Evolutionary conservation across 805 yeast genomes (phyloP).

Genomic region (Wickerhamiella parazyma): DNA sequence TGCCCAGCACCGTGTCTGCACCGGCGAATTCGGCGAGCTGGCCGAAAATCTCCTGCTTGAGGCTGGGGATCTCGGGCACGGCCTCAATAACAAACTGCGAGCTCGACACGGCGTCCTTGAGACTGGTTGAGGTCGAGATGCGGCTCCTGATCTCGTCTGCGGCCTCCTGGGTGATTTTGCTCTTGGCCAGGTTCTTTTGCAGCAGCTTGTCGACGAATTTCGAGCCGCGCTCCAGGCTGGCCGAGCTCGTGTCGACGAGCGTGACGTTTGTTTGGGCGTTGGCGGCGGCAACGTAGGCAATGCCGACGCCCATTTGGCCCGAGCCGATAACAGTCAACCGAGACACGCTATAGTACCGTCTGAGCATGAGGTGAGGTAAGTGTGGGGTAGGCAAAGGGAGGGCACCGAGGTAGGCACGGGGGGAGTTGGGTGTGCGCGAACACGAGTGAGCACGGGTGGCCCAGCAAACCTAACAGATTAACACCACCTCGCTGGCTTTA

Average conservation of each 20-base stretch:
- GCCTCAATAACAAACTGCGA: conserved; percentile 33
- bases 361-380: not conserved
- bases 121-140: conserved; percentile 19
- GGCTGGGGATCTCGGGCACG: conserved; percentile 30
- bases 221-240: conserved; percentile 24
- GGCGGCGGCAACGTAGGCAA: conserved; percentile 31
- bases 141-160: conserved; percentile 23
- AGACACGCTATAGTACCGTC: not conserved
- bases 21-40: conserved; percentile 24
- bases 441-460: too few species aligned
- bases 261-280: conserved; percentile 27
- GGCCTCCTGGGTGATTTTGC: conserved; percentile 23
- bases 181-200: conserved; percentile 27
- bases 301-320: conserved; percentile 35
- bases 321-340: conserved; percentile 29
- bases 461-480: too few species aligned
- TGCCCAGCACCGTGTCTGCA: conserved; percentile 26
- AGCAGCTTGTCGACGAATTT: conserved; percentile 28
- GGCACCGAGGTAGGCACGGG: too few species aligned
- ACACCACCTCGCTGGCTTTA: too few species aligned
- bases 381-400: too few species aligned
- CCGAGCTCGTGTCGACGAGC: conserved; percentile 25
- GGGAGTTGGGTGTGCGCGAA: too few species aligned
- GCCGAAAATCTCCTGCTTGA: conserved; percentile 27
- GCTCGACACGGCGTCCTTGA: conserved; percentile 19